phyloP scores from a whole-genome alignment of 176 grass and related monocot species.

The Eleusine indica region DNA sequence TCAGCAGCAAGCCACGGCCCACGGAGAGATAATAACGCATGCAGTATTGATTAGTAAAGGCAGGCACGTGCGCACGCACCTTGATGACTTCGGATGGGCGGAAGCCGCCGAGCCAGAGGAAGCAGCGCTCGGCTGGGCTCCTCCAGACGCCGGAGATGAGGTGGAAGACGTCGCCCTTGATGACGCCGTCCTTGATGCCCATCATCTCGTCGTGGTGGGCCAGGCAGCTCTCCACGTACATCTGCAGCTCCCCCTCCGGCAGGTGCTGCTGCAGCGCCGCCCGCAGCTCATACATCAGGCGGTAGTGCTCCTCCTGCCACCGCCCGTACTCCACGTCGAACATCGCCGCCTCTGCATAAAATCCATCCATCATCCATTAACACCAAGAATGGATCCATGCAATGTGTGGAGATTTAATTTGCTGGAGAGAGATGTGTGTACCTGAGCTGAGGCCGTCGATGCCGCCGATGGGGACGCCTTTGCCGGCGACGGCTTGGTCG shows the following conservation, averaged over 20 bases:
- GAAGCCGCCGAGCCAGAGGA: conserved; percentile 98
- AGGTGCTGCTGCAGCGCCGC: conserved; percentile 81
- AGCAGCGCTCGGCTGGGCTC: conserved; percentile 96
- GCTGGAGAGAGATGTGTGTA: neutral
- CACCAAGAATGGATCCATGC: neutral
- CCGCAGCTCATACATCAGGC: conserved; percentile 81
- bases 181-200: conserved; percentile 60
- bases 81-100: conserved; percentile 96
- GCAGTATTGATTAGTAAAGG: neutral
- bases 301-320: conserved; percentile 91
- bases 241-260: conserved; percentile 77
- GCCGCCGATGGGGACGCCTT: conserved; percentile 57
- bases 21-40: neutral
- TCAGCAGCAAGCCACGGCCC: neutral
- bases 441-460: conserved; percentile 70
- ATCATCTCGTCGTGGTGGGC: conserved; percentile 88
- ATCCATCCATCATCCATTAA: neutral
- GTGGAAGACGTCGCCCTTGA: conserved; percentile 94
- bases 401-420: neutral
- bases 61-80: conserved; percentile 43
- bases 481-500: conserved; percentile 59
- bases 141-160: conserved; percentile 92
- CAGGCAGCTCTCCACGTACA: conserved; percentile 85
- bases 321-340: conserved; percentile 84
- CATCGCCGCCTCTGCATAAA: conserved; percentile 60